Base-by-base conservation (phyloP, 192 early-diverging fungal species). In the Coemansia sp. region DNA sequence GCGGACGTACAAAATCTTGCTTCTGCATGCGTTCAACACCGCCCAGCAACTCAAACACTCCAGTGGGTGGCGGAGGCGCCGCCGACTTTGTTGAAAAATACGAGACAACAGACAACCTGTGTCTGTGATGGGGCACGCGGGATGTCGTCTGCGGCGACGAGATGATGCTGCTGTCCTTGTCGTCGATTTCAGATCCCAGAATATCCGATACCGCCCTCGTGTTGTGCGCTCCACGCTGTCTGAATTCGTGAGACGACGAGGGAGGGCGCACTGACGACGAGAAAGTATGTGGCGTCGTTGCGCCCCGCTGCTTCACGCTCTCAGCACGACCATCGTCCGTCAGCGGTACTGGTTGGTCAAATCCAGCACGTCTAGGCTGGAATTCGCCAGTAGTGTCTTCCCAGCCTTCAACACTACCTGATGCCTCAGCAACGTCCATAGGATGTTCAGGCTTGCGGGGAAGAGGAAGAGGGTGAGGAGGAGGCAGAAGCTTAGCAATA, bases 221-320 rank as follows among this genome's bases (percentile, higher is more conserved):
- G 57, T 69, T 76, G 62, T 63, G 43, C 9, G 38, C 38, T 3
- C 36, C 15, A 23, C 56, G 45, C 22, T 29, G 22, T 23, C 40
- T 40, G 43, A 50, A 41, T 62, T 9, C 38, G 42, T 5, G 38
- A 10, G 38, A 40, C 38, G 38, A 10, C 11, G 38, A 63, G 40
- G 70, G 43, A 9, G 52, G 54, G 35, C 55, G 55, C 40, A 67
- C 32, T 46, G 71, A 73, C 55, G 76, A 64, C 9, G 66, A 53
- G 14, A 55, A 53, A 5, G 76, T 67, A 14, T 61, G 62, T 20
- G 75, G 69, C 25, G 70, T 45, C 48, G 22, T 17, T 53, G 52
- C 59, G 17, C 62, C 48, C 8, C 76, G 71, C 61, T 67, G 76
- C 61, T 79, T 79, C 33, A 79, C 49, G 34, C 64, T 71, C 57